Base-by-base conservation (phyloP, 352 stramenopile genomes). In the Aphanomyces euteiches region DNA sequence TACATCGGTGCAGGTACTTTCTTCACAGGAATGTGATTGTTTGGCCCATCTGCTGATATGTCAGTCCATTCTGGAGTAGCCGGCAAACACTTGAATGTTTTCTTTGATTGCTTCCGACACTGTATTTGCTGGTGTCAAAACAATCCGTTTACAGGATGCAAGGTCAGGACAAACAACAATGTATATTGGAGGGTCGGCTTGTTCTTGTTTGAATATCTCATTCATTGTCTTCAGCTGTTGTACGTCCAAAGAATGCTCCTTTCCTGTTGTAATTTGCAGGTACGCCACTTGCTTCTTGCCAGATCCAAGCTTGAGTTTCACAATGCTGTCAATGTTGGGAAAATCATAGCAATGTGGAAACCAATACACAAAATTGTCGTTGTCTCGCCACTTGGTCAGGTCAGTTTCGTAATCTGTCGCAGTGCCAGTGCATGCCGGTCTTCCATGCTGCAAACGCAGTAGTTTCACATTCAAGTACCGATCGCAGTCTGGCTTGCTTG, bases 281-380 rank as follows among this genome's bases (percentile, higher is more conserved):
- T 77, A 75, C 28, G 73, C 73, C 34, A 77, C 73, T 10, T 60
- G 6, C 4, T 47, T 65, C 45, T 38, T 12, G 28, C 37, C 54
- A 41, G 28, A 43, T 2, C 2, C 37, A 41, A 37, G 40, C 37
- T 74, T 50, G 12, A 73, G 58, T 56, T 75, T 75, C n/a, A 69
- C 69, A 34, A 73, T 75, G 53, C 69, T 74, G 47, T 74, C 56
- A 58, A 76, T 71, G 56, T 66, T 74, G 4, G 57, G 73, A 39
- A 75, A 75, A 76, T 78, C 50, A 19, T 73, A 6, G 58, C 54
- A 75, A 15, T 39, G n/a, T 45, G 68, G 69, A 75, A 70, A 73
- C 69, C 73, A 75, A 54, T 75, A 77, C 47, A 45, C 47, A 39
- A 66, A 48, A 34, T 64, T 69, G 3, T 73, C 61, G 48, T 75